A percentile compares a stretch with the other conserved stretches of the same genome.
These are phyloP conservation scores for Eucalyptus pauciflora DNA, from an alignment of 345 rosid genomes.

Conservation along the genomic window DNA sequence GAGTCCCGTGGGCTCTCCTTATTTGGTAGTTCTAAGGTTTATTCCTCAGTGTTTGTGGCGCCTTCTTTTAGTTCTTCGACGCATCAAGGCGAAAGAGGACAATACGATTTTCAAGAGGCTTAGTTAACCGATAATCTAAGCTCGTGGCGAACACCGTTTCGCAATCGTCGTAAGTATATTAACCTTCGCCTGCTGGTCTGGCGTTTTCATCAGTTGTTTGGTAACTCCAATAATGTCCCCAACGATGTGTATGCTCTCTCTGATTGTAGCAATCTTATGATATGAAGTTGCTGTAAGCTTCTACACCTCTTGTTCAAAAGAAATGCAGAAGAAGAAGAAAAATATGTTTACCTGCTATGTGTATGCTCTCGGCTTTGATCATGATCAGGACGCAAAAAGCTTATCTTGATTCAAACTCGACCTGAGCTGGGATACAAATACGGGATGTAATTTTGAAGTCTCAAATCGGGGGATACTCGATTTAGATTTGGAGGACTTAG, in stretches of 20 bases:
- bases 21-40: conserved; percentile 36
- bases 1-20: conserved; percentile 4
- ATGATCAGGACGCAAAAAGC: not conserved
- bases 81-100: not conserved
- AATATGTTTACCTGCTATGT: not conserved
- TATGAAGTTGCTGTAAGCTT: not conserved
- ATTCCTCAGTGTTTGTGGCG: conserved; percentile 46
- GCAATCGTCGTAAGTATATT: not conserved
- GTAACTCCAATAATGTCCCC: not conserved
- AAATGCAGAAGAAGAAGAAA: not conserved
- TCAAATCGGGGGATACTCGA: not conserved
- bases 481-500: not conserved
- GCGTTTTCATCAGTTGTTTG: not conserved
- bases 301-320: not conserved
- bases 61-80: conserved; percentile 23
- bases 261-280: not conserved
- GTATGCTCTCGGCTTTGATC: not conserved
- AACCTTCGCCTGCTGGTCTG: not conserved
- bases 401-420: not conserved
- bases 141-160: not conserved
- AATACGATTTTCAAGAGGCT: not conserved
- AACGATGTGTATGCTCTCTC: not conserved
- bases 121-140: not conserved
- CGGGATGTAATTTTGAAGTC: not conserved
- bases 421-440: not conserved